Percentiles rank a stretch among this genome's conserved stretches.
phyloP scores from a whole-genome alignment of 164 flowering plant species.

The Tetrastigma voinierianum region DNA sequence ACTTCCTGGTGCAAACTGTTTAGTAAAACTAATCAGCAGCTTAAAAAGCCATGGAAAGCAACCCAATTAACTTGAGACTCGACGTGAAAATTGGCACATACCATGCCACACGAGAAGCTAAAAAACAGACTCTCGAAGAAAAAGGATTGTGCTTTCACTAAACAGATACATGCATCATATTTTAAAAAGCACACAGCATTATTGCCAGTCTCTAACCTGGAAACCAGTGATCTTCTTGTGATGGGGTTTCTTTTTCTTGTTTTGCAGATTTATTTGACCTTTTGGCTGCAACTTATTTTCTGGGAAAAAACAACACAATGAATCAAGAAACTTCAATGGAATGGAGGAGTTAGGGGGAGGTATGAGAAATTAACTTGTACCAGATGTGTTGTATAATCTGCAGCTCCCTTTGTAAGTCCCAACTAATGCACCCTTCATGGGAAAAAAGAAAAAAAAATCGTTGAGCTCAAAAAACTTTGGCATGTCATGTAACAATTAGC shows the following conservation, averaged over 20 bases:
- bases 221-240: conserved; percentile 95
- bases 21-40: conserved; percentile 22
- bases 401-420: conserved; percentile 98
- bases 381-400: conserved; percentile 71
- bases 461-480: conserved; percentile 11
- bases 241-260: conserved; percentile 86
- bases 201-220: conserved; percentile 52
- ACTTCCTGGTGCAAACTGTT: conserved; percentile 92
- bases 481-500: no score
- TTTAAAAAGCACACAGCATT: neutral
- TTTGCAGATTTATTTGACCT: conserved; percentile 72
- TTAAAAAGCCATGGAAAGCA: neutral
- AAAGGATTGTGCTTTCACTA: neutral
- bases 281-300: conserved; percentile 80
- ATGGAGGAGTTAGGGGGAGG: conserved; percentile 1
- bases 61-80: neutral
- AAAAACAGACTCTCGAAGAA: neutral
- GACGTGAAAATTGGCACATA: neutral
- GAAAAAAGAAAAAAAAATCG: conserved; percentile 12
- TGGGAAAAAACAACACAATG: conserved; percentile 18
- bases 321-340: neutral
- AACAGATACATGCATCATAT: neutral
- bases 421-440: conserved; percentile 84
- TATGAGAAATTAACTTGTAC: conserved; percentile 31
- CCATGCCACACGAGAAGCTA: neutral